A percentile compares a stretch with the other conserved stretches of the same genome.
Conservation (phyloP, 306 rosid genomes). For the Calophaca sinica region DNA sequence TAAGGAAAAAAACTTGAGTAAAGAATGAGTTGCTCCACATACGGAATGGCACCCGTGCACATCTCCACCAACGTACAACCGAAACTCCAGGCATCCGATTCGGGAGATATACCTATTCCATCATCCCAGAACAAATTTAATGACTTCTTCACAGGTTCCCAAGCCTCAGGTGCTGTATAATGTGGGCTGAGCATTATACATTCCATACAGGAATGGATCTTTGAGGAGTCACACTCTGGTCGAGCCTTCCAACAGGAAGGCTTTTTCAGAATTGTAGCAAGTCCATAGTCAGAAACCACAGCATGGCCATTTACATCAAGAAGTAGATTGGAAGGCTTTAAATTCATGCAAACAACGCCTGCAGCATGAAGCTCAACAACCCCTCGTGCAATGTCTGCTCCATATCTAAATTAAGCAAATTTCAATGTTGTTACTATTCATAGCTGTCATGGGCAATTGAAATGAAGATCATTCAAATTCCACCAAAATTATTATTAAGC, state of each 20-base stretch:
- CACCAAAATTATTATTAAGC: background rate
- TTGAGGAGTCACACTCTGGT: constrained; percentile 77
- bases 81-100: constrained; percentile 99
- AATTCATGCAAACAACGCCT: constrained; percentile 95
- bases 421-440: constrained; percentile 47
- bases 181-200: constrained; percentile 98
- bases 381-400: constrained; percentile 97
- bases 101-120: constrained; percentile 91
- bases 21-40: constrained; percentile 65
- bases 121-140: constrained; percentile 96
- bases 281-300: constrained; percentile 96
- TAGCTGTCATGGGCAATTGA: constrained; percentile 11
- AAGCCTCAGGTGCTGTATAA: constrained; percentile 97
- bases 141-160: constrained; percentile 96
- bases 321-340: constrained; percentile 97
- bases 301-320: constrained; percentile 89
- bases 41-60: constrained; percentile 99
- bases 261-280: constrained; percentile 92
- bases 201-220: constrained; percentile 96
- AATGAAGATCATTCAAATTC: constrained; percentile 27
- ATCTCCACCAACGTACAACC: constrained; percentile 99
- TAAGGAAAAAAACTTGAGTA: constrained; percentile 45
- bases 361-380: constrained; percentile 99
- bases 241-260: constrained; percentile 90
- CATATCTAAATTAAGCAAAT: constrained; percentile 73